Base-by-base conservation (phyloP, 1,284 basidiomycete species). In the Apiotrichum siamense region DNA sequence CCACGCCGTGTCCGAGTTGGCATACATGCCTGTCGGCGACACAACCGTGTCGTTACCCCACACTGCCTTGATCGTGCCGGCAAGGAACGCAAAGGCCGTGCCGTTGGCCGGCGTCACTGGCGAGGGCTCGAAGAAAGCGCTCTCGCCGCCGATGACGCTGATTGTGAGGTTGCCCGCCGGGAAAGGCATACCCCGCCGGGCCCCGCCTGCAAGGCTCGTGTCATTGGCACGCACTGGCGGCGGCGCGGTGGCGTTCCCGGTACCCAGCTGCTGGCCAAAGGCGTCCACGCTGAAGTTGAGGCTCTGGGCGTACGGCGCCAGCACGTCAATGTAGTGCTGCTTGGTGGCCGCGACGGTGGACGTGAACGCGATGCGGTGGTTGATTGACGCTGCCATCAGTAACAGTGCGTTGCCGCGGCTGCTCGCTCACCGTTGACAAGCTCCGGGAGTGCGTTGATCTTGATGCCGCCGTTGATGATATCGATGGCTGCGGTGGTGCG, bases 21-120 rank as follows among this genome's bases (percentile, higher is more conserved):
- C 68, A 45, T 69, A 73, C 77, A 79, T 79, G n/a, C 75, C 72
- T 5, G 67, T 70, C 1, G 78, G 78, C 2, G 73, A 63, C 3
- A 78, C 75, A 35, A 77, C 64, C 5, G 74, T 65, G 20, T 75
- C 66, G 17, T 69, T 58, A 12, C 70, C 67, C 54, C 74, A 74
- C 20, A 75, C 60, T 38, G 65, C 57, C 41, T 72, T 72, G 41
- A 70, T 66, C 3, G 75, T 77, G 2, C 70, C 72, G 6, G 68
- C 73, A 38, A 77, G 64, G 32, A 77, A 58, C n/a, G 65, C 66
- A 61, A 76, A 79, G 6, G 69, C 61, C 21, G 62, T 52, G 0
- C 69, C 63, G 10, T 67, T 47, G 13, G 62, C 55, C 3, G 76
- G 69, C 13, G 77, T 76, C 44, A 75, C 72, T 1, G 77, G 76